These are phyloP conservation scores for Penicillium bialowiezense DNA, from an alignment of 495 filamentous ascomycete genomes.

Conservation along the genomic window DNA sequence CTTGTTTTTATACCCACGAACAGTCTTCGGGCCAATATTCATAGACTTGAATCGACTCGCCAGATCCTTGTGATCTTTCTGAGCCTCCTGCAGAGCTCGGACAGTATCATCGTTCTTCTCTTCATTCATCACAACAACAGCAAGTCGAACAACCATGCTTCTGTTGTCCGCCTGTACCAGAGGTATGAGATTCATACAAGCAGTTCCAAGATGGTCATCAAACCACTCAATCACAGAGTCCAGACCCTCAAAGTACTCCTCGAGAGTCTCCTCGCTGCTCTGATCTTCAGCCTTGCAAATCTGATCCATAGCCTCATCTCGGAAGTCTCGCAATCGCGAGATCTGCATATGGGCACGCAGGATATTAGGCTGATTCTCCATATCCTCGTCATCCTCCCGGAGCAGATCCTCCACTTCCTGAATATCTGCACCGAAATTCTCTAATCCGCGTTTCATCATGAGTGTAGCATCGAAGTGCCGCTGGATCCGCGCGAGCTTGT, in stretches of 20 bases:
- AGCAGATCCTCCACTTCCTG: slow-evolving; percentile 71
- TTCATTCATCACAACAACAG: slow-evolving; percentile 89
- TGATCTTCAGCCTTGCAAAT: slow-evolving; percentile 70
- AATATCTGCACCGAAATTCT: slow-evolving; percentile 76
- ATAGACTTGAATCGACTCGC: slow-evolving; percentile 92
- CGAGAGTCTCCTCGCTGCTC: slow-evolving; percentile 72
- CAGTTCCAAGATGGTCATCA: slow-evolving; percentile 86
- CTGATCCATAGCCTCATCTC: slow-evolving; percentile 95
- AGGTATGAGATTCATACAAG: slow-evolving; percentile 86
- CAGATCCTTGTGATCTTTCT: slow-evolving; percentile 92
- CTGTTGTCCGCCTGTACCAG: slow-evolving; percentile 79
- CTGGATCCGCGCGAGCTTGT: slow-evolving; percentile 87
- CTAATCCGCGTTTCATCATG: slow-evolving; percentile 84
- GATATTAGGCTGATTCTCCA: slow-evolving; percentile 89
- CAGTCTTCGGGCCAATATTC: slow-evolving; percentile 81
- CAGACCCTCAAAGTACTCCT: slow-evolving; percentile 84
- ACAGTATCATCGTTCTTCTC: slow-evolving; percentile 93
- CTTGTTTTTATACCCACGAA: slow-evolving; percentile 96
- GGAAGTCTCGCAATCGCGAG: slow-evolving; percentile 85
- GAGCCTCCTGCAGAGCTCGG: slow-evolving; percentile 84
- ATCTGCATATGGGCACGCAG: slow-evolving; percentile 86
- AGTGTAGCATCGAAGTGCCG: slow-evolving; percentile 90
- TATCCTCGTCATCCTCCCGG: slow-evolving; percentile 74
- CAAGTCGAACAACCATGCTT: slow-evolving; percentile 85
- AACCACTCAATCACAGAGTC: slow-evolving; percentile 90